Percentiles rank a stretch among this genome's conserved stretches.
phyloP scores from a whole-genome alignment of 306 rosid genomes.

The Arachis stenosperma region DNA sequence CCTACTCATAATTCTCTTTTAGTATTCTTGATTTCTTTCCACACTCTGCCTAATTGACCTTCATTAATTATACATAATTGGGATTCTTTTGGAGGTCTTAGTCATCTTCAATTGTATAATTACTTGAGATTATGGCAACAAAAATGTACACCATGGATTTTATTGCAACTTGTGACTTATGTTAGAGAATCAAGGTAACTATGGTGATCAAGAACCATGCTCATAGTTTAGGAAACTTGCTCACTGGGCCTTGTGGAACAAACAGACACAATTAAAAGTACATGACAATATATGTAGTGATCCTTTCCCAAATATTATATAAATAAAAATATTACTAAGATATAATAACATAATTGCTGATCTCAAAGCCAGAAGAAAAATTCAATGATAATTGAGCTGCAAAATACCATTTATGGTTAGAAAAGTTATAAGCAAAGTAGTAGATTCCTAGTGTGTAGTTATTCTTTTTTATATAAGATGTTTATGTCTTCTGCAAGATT shows the following conservation, averaged over 20 bases:
- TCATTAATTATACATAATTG: slow-evolving; percentile 29
- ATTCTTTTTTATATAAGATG: neutral
- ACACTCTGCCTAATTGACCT: slow-evolving; percentile 32
- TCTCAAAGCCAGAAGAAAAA: slow-evolving; percentile 30
- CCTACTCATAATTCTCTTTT: slow-evolving; percentile 39
- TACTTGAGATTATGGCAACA: slow-evolving; percentile 48
- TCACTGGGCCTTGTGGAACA: no score
- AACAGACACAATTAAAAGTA: no score
- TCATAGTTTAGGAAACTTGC: no score
- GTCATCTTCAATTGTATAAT: slow-evolving; percentile 38
- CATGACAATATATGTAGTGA: no score
- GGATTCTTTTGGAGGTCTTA: slow-evolving; percentile 39
- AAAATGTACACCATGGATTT: slow-evolving; percentile 33
- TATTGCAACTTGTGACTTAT: slow-evolving; percentile 32
- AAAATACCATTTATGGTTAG: slow-evolving; percentile 49
- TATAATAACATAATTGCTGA: slow-evolving; percentile 34
- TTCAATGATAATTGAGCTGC: slow-evolving; percentile 25
- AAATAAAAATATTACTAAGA: no score
- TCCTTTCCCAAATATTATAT: no score
- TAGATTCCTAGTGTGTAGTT: slow-evolving; percentile 11
- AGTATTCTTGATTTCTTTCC: slow-evolving; percentile 28
- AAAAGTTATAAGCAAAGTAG: slow-evolving; percentile 67
- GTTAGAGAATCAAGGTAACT: no score
- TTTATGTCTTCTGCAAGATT: slow-evolving; percentile 41
- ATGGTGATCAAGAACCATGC: no score